Percentiles rank a stretch among this genome's conserved stretches.
These are phyloP conservation scores for Dactylellina cionopaga DNA, from an alignment of 2,329 filamentous ascomycete genomes.

Conservation along the genomic window DNA sequence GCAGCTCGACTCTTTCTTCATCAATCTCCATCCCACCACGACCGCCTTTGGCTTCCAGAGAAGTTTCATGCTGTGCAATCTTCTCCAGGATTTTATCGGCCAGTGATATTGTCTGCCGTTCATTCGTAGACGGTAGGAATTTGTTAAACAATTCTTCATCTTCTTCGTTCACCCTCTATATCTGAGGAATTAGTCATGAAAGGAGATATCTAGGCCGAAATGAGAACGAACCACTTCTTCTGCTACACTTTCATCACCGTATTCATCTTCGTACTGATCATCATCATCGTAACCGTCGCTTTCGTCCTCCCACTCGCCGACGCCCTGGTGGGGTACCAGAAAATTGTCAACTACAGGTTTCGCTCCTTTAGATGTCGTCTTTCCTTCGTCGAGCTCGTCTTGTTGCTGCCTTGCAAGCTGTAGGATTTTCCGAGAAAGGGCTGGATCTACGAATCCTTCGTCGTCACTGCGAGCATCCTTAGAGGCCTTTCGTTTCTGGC, in stretches of 20 bases:
- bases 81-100: conserved; percentile 93
- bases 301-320: conserved; percentile 51
- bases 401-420: conserved; percentile 79
- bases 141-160: conserved; percentile 91
- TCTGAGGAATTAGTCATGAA: background rate
- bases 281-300: conserved; percentile 54
- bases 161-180: conserved; percentile 81
- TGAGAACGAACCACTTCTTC: conserved; percentile 37
- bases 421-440: conserved; percentile 86
- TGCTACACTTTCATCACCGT: conserved; percentile 35
- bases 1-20: conserved; percentile 84
- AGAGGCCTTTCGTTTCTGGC: conserved; percentile 70
- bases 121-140: conserved; percentile 80
- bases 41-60: conserved; percentile 63
- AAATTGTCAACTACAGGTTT: conserved; percentile 54
- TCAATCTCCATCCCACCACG: conserved; percentile 57
- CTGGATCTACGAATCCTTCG: conserved; percentile 82
- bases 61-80: conserved; percentile 89
- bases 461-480: conserved; percentile 68
- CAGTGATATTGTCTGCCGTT: conserved; percentile 80
- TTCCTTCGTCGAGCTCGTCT: conserved; percentile 53
- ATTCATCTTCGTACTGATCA: conserved; percentile 50
- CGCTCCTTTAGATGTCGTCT: conserved; percentile 38
- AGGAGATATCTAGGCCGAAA: background rate
- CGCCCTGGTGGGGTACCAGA: conserved; percentile 41